Evolutionary conservation across 2,329 filamentous ascomycete species (phyloP), one percentile per base, ranked within the genome.

Genomic region (Hypoxylon sp.): DNA sequence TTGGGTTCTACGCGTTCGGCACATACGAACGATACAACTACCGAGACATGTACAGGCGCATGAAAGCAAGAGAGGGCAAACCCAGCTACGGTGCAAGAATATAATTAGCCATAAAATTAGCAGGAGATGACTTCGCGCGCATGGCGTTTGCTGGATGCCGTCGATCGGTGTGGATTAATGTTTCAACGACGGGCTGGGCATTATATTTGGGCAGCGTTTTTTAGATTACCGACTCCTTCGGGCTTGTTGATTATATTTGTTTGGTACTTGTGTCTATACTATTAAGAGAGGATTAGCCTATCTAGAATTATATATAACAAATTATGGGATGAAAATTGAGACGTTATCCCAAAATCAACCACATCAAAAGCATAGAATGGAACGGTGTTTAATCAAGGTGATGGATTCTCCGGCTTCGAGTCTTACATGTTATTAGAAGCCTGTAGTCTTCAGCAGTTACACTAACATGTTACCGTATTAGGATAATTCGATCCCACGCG

Each of bases 21-120:
- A 93, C 91, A 3, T 85, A 88, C 65, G 86, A 90, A 76, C 85
- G 91, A 60, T 88, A 91, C 63, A 84, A 86, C 76, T 92, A 91
- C 80, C 84, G 89, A 39, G 88, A 91, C 53, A 84, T 87, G 72
- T 92, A 90, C 79, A 81, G 84, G 75, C 82, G 85, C 70, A 82
- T 87, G 60, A 79, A 84, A 51, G 84, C 83, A 14, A 79, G 81
- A 55, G 82, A 58, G 0, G 71, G 72, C 60, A 85, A 84, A 75
- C 72, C 73, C 13, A 62, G 60, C 13, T 72, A 72, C 17, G 17
- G 22, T 10, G 52, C 70, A 5, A 74, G 71, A 66, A 70, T 74
- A 75, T 71, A 63, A 67, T 52, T n/a, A 35, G 31, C 42, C 54
- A 17, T 0, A 31, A 44, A 39, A 3, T 26, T 19, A 24, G 35